Percentiles rank a stretch among this genome's conserved stretches.
Evolutionary conservation across 225 moss, liverwort and hornwort genomes (phyloP).

Genomic region (Physcomitrium patens): DNA sequence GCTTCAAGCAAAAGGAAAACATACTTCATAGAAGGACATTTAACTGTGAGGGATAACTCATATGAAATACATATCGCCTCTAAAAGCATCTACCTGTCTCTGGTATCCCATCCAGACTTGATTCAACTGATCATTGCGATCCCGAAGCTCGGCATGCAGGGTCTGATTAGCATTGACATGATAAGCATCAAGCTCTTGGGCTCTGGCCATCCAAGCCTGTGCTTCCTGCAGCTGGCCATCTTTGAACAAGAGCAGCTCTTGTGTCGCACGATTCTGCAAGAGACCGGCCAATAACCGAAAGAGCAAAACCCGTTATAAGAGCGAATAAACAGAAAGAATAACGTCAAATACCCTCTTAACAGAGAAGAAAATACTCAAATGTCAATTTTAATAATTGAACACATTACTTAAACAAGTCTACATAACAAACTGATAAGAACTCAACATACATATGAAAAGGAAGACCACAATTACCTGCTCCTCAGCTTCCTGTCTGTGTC

Average conservation of each 20-base stretch:
- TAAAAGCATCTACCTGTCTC: slow-evolving; percentile 60
- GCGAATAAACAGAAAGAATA: background rate
- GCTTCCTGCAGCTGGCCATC: slow-evolving; percentile 80
- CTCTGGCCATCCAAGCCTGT: slow-evolving; percentile 81
- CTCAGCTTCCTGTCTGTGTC: slow-evolving; percentile 64
- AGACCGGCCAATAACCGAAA: background rate
- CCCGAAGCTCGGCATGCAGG: slow-evolving; percentile 77
- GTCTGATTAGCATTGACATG: slow-evolving; percentile 70
- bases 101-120: slow-evolving; percentile 79
- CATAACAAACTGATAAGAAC: background rate
- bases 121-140: slow-evolving; percentile 78
- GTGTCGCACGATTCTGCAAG: slow-evolving; percentile 64
- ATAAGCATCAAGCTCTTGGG: slow-evolving; percentile 79
- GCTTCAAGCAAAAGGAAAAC: no score
- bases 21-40: background rate
- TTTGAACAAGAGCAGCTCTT: slow-evolving; percentile 68
- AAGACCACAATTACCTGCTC: slow-evolving; percentile 54
- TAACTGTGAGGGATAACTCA: background rate
- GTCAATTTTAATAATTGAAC: background rate
- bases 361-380: background rate
- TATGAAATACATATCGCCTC: background rate
- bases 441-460: background rate
- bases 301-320: background rate
- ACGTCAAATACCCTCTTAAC: no score
- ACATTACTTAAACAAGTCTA: no score